Base-by-base conservation (phyloP, 176 grass and related monocot genomes). In the Raddia distichophylla region DNA sequence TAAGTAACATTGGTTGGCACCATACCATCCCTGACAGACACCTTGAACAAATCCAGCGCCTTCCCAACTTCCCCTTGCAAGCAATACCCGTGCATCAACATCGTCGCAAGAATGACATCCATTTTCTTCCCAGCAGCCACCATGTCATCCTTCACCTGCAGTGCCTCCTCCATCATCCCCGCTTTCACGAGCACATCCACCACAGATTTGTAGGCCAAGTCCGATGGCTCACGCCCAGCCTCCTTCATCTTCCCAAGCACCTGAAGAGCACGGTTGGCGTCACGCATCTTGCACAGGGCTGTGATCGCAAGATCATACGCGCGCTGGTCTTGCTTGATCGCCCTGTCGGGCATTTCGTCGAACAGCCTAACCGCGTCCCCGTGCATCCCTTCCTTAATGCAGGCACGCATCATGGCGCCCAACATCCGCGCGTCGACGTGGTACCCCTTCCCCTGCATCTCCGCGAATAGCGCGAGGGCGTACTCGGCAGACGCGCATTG, bases 71-170 rank as follows among this genome's bases (percentile, higher is more conserved):
- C 69, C 42, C 77, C 73, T 48, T 27, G 71, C 72, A 66, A 76
- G 81, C 86, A 97, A 82, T 90, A 92, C 32, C 92, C 90, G 18
- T 92, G 85, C 80, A 97, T 89, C 80, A 97, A 64, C 7, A 40
- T 89, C 5, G 94, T 97, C 4, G 60, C 80, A 1, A 83, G 75
- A 51, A 92, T 43, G 18, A 89, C 49, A 77, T 92, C 69, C 83
- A 97, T 84, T 17, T 85, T 52, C 34, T 83, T 71, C 15, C 92
- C 83, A 7, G 75, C 22, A 44, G 73, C 75, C 22, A 83, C 49
- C 86, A 92, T 87, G 54, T 92, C 88, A 77, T 90, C 86, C 85
- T 89, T 92, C 47, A 92, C 62, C 61, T 58, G 80, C 79, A 92
- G 77, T 1, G 95, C 95, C 64, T 91, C 87, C 33, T 53, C 90